Evolutionary conservation across 2,329 filamentous ascomycete species (phyloP), one percentile per base, ranked within the genome.

Genomic region (Aspergillus uvarum): DNA sequence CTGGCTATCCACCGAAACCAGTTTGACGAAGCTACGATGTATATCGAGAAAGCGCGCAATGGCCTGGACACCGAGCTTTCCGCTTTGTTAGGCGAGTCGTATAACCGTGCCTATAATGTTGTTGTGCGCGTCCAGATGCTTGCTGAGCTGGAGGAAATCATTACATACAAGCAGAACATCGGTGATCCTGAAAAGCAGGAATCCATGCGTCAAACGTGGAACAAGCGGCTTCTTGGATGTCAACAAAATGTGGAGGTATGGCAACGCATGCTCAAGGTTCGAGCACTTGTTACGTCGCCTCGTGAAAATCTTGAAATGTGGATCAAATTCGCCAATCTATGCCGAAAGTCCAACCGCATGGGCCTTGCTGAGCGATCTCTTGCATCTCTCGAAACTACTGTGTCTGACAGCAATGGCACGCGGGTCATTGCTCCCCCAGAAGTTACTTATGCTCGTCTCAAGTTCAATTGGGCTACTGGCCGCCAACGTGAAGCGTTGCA

Each of bases 71-170:
- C 94, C 0, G 96, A 99, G 74, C 84, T 99, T 38, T 96, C 92
- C 69, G 95, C 95, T 4, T 84, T 99, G 3, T 88, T 99, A n/a
- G 96, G 93, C 72, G 95, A 99, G 75, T 98, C 94, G 2, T 99
- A 99, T 76, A 97, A 96, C 69, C 87, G 95, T 61, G 96, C 95
- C 10, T 99, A 99, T 77, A 88, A 94, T 66, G 94, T 97, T n/a
- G 92, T 99, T 61, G 94, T 99, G 50, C 89, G 95, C 48, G 93
- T 99, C 0, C 95, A 99, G 77, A 99, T 99, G 96, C 87, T 99
- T 68, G 95, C 96, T 4, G 95, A 99, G 76, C 83, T 99, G 3
- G 95, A 99, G 74, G 95, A 99, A 74, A 93, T 99, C 68, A 98
- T 99, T 69, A 87, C 89, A 7, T 99, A 99, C 82, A 99, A 99